These are phyloP conservation scores for Phellopilus nigrolimitatus DNA, from an alignment of 1,284 basidiomycete genomes.

Conservation along the genomic window DNA sequence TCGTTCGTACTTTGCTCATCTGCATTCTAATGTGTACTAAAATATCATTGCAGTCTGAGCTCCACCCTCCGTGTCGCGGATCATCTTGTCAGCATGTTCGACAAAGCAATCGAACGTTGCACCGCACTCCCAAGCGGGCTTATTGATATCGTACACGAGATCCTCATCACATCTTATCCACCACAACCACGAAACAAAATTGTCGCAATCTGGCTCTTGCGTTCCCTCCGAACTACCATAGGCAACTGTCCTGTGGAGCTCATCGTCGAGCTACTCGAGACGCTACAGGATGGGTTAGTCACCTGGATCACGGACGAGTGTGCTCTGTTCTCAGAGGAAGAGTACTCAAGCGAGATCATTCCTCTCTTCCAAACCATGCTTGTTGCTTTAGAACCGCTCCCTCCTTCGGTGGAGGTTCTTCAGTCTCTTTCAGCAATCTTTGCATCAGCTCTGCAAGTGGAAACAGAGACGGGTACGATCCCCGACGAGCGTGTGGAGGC, in stretches of 20 bases:
- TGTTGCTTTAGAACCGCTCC: slow-evolving; percentile 16
- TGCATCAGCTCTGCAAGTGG: slow-evolving; percentile 17
- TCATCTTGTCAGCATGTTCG: slow-evolving; percentile 50
- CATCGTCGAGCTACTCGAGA: slow-evolving; percentile 39
- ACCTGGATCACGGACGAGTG: slow-evolving; percentile 61
- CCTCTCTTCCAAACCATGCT: slow-evolving; percentile 21
- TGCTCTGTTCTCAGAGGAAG: slow-evolving; percentile 42
- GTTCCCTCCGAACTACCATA: slow-evolving; percentile 47
- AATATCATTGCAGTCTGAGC: slow-evolving; percentile 22
- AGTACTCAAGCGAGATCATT: slow-evolving; percentile 44
- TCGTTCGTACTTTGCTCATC: slow-evolving; percentile 21
- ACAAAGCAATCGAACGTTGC: slow-evolving; percentile 38
- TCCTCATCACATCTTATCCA: slow-evolving; percentile 59
- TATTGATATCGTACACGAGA: slow-evolving; percentile 53
- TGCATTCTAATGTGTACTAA: neutral
- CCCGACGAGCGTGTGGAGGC: slow-evolving; percentile 13
- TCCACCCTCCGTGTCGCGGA: slow-evolving; percentile 52
- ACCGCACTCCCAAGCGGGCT: slow-evolving; percentile 43
- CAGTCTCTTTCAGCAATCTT: slow-evolving; percentile 19
- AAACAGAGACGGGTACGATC: slow-evolving; percentile 9
- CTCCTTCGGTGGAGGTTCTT: slow-evolving; percentile 14
- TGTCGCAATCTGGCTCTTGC: slow-evolving; percentile 55
- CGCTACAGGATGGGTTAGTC: slow-evolving; percentile 49
- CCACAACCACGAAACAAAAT: slow-evolving; percentile 50
- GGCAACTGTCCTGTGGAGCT: slow-evolving; percentile 50